These are phyloP conservation scores for Lodderomyces orthopsilosis DNA, from an alignment of 1,139 yeast genomes.

Conservation along the genomic window DNA sequence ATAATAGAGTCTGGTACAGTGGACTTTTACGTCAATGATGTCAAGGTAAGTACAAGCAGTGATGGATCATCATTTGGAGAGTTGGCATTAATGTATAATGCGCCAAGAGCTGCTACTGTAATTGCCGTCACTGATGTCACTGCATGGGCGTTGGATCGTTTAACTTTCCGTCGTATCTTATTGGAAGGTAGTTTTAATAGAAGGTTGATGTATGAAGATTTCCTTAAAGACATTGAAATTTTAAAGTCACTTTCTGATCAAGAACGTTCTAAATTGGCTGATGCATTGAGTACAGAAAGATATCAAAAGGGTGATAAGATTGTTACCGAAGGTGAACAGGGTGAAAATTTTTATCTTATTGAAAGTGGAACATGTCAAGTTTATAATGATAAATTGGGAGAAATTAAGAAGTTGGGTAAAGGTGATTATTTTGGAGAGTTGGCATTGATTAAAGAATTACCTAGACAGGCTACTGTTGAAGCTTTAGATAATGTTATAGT, in stretches of 20 bases:
- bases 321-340: conserved; percentile 84
- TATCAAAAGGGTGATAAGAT: conserved; percentile 73
- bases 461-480: conserved; percentile 91
- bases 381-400: conserved; percentile 51
- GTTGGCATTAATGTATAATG: conserved; percentile 93
- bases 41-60: conserved; percentile 69
- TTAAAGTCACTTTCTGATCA: conserved; percentile 69
- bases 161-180: conserved; percentile 87
- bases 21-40: conserved; percentile 73
- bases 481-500: conserved; percentile 78
- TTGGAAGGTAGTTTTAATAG: conserved; percentile 88
- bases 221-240: conserved; percentile 83
- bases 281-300: conserved; percentile 80
- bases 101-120: conserved; percentile 97
- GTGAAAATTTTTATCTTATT: conserved; percentile 87
- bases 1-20: conserved; percentile 84
- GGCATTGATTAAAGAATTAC: conserved; percentile 85
- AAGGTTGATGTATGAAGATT: conserved; percentile 86
- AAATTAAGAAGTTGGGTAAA: conserved; percentile 61
- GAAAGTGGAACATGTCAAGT: conserved; percentile 87
- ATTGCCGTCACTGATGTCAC: conserved; percentile 64
- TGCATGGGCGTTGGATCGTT: conserved; percentile 88
- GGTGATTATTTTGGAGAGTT: conserved; percentile 98
- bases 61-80: conserved; percentile 95
- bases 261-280: conserved; percentile 90